Evolutionary conservation across 2,329 filamentous ascomycete species (phyloP), one percentile per base, ranked within the genome.

Genomic region (Xylariaceae sp.): DNA sequence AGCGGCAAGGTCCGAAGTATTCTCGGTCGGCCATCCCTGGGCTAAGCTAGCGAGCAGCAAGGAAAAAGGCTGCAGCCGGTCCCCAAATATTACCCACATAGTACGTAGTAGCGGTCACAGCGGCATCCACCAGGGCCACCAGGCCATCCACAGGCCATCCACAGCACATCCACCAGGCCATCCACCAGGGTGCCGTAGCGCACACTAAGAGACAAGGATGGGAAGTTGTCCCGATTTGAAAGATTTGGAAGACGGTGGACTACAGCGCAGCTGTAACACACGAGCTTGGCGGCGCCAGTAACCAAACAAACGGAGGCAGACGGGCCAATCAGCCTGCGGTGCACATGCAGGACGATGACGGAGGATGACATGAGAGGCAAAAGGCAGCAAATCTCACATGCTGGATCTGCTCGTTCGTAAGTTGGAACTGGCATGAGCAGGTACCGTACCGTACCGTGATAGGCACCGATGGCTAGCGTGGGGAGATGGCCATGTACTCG

Each of bases 291-390:
- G 30, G 48, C 49, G 49, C 49, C 49, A 51, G 49, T n/a, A 51
- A n/a, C 23, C 49, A 51, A 35, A 35, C 23, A 51, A 45, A 35
- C 34, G 18, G 23, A n/a, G 10, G 4, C 10, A 35, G 49, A n/a
- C 6, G 4, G 23, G 10, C 49, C 23, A 51, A 51, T 51, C 11
- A 51, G 49, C 2, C 7, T 2, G 9, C 8, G 23, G 49, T 34
- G 13, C 49, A 51, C 49, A 51, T 51, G 49, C 49, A 51, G 49
- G 49, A 45, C 49, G 49, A 51, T 51, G 49, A 51, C 49, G 30
- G 49, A 51, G 13, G 49, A 51, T 51, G 49, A 51, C 49, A 51
- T 51, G 49, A 51, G 49, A 34, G 48, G 48, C 48, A 17, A 50
- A 35, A n/a, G 23, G 23, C 23, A 17, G 23, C 23, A 17, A 51